A percentile compares a stretch with the other conserved stretches of the same genome.
Evolutionary conservation across 208 protist species (phyloP).

Genomic region (Leptomonas pyrrhocoris): DNA sequence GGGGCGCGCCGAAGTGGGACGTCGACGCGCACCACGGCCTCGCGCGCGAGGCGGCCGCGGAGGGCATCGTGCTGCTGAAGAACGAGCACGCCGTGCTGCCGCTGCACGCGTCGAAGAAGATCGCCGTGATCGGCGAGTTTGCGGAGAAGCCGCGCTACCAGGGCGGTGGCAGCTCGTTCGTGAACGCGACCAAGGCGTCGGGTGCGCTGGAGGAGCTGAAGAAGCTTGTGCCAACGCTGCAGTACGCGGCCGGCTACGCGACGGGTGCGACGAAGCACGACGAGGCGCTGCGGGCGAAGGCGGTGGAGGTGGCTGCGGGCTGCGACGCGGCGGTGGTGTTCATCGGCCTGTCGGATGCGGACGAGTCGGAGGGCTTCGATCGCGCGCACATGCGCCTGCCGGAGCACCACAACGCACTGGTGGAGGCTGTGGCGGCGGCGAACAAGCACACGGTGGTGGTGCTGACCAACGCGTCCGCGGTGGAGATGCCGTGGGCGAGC

Average conservation of each 20-base stretch:
- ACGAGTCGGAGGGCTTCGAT: slow-evolving; percentile 11
- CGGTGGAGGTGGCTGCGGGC: slow-evolving; percentile 1
- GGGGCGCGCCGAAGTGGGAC: slow-evolving; percentile 7
- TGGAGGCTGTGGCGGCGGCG: slow-evolving; percentile 8
- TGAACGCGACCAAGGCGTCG: slow-evolving; percentile 3
- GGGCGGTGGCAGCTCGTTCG: slow-evolving; percentile 27
- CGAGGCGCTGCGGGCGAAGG: slow-evolving; percentile 3
- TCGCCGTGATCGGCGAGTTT: slow-evolving; percentile 29
- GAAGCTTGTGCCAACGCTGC: not conserved
- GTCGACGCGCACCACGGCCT: slow-evolving; percentile 34
- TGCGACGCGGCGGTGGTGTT: slow-evolving; percentile 12
- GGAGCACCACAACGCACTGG: slow-evolving; percentile 13
- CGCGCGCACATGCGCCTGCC: slow-evolving; percentile 13
- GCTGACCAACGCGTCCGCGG: slow-evolving; percentile 10
- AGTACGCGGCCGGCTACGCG: slow-evolving; percentile 9
- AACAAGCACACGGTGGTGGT: slow-evolving; percentile 12
- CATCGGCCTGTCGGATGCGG: not conserved
- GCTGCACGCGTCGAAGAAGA: slow-evolving; percentile 9
- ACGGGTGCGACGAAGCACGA: not conserved
- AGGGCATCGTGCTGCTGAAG: slow-evolving; percentile 51
- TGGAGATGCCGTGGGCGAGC: slow-evolving; percentile 11
- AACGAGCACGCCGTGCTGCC: slow-evolving; percentile 41
- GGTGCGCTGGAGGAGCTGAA: slow-evolving; percentile 8
- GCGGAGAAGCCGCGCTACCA: slow-evolving; percentile 29
- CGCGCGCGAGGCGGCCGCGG: slow-evolving; percentile 38